Conservation (phyloP, 306 rosid species). For the Boehmeria nivea region DNA sequence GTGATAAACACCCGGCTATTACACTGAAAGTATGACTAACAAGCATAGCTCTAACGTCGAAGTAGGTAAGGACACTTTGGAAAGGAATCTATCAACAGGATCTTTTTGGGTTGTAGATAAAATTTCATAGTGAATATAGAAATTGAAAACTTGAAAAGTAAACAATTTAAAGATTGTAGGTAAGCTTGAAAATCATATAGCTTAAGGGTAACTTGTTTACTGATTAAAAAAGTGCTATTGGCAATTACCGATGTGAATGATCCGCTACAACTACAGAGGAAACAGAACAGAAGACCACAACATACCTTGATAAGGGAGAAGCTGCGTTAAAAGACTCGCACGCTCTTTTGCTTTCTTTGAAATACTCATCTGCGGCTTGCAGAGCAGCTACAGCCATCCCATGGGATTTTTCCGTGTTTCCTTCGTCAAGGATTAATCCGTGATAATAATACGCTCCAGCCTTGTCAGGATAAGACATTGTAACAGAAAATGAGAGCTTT, state of each 20-base stretch:
- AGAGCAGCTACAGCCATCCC: slow-evolving; percentile 99
- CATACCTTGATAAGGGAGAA: slow-evolving; percentile 77
- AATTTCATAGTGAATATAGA: no score
- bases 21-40: no score
- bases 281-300: background rate
- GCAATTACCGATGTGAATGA: no score
- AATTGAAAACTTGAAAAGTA: no score
- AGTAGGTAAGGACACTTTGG: no score
- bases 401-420: slow-evolving; percentile 91
- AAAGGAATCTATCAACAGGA: no score
- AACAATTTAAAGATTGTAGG: no score
- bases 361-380: slow-evolving; percentile 95
- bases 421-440: slow-evolving; percentile 95
- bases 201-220: background rate
- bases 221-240: background rate
- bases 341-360: slow-evolving; percentile 88
- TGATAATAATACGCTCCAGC: slow-evolving; percentile 99
- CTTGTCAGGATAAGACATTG: slow-evolving; percentile 40
- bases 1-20: no score
- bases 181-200: background rate
- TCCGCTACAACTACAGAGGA: no score
- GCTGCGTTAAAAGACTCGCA: slow-evolving; percentile 66
- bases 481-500: slow-evolving; percentile 20
- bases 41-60: no score
- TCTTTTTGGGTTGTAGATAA: no score